Evolutionary conservation across 1,284 basidiomycete species (phyloP), one percentile per base, ranked within the genome.

Genomic region (Athelia sp.): DNA sequence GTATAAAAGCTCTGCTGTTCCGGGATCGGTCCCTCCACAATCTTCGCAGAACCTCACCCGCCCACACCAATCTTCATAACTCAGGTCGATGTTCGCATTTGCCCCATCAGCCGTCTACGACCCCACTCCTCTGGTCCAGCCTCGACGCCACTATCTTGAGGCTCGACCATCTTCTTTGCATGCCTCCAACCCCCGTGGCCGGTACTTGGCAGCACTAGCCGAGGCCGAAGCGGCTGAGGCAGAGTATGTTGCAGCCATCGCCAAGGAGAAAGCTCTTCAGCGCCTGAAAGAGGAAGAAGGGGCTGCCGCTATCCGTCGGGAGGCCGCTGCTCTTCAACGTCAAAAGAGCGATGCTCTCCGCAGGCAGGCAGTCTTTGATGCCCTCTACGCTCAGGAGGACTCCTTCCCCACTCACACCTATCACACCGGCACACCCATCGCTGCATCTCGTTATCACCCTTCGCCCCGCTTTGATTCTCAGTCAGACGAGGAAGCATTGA

Each of bases 231-330:
- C 58, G 26, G 61, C 62, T 6, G 57, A 65, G 50, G 62, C 58
- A 18, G 62, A 68, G 32, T 68, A 67, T 40, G 58, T 67, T 24
- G 61, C 63, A 43, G 61, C 61, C 10, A 59, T 48, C 8, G 52
- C 49, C 8, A 17, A 31, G 18, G 50, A 54, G 23, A 32, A 68
- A 48, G 63, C 66, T 34, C 50, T 56, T 11, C 64, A 55, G 46
- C 62, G 56, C 4, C 59, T 60, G 49, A 45, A 59, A 3, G 59
- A 61, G 9, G 54, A 55, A 13, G 57, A 61, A 38, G 26, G 13
- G 26, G 26, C 26, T 13, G 26, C 26, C 26, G 26, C 4, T 29
- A 13, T 13, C 13, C 26, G 26, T 29, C 59, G 58, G 26, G 26
- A 29, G 26, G 26, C 26, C 13, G 26, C 26, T 29, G 26, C 26